Evolutionary conservation across 768 basidiomycete species (phyloP).

Genomic region (Agaricus sinodeliciosus): DNA sequence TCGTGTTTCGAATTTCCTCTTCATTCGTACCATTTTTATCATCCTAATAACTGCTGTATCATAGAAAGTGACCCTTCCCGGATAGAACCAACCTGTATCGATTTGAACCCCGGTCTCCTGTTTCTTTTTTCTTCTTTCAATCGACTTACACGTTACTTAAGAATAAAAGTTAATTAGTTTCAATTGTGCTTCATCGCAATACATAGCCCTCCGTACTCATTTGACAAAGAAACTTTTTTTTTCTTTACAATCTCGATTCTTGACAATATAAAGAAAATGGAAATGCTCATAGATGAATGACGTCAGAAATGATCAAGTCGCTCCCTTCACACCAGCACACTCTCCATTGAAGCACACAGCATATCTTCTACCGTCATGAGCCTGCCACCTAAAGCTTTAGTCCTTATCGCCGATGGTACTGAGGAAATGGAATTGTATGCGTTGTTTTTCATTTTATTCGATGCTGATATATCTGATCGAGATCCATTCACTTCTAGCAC

Average conservation of each 20-base stretch:
- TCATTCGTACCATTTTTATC: not conserved
- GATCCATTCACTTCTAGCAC: slow-evolving; percentile 37
- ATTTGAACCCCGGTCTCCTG: not conserved
- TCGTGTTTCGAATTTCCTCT: slow-evolving; percentile 1
- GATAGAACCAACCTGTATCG: slow-evolving; percentile 1
- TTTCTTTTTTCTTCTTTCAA: not conserved
- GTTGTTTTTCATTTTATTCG: no score
- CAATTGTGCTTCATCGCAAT: no score
- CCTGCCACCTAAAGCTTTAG: slow-evolving; percentile 50
- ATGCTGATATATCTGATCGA: no score
- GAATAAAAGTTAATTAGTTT: no score
- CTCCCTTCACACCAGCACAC: not conserved
- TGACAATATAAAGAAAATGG: no score
- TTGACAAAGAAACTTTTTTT: not conserved
- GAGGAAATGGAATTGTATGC: slow-evolving; percentile 87
- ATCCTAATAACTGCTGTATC: slow-evolving; percentile 2
- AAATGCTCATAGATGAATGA: no score
- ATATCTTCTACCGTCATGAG: not conserved
- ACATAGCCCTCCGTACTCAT: not conserved
- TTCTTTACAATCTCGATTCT: no score
- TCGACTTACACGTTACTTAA: no score
- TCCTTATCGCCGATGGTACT: slow-evolving; percentile 76
- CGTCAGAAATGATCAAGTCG: no score
- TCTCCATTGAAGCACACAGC: not conserved
- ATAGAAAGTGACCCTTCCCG: slow-evolving; percentile 8